A percentile compares a stretch with the other conserved stretches of the same genome.
phyloP scores from a whole-genome alignment of 139 green algal genomes.

The Eudorina sp. region DNA sequence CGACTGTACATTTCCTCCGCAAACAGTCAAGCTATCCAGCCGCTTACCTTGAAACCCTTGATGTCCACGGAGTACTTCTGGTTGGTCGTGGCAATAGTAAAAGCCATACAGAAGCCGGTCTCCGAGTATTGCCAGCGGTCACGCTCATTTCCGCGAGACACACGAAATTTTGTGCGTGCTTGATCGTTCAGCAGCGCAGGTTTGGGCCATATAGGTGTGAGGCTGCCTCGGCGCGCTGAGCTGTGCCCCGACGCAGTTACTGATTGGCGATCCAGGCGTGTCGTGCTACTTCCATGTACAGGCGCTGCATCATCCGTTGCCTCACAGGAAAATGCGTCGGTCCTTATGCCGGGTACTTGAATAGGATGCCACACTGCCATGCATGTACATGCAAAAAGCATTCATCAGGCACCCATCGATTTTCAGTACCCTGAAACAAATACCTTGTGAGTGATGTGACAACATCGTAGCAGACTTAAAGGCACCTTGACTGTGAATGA shows the following conservation, averaged over 20 bases:
- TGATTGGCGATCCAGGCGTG: neutral
- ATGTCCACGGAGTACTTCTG: slow-evolving; percentile 49
- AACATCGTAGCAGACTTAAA: neutral
- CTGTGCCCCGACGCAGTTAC: neutral
- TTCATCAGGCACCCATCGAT: neutral
- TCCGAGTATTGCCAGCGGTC: neutral
- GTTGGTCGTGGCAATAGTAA: slow-evolving; percentile 50
- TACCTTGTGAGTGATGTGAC: neutral
- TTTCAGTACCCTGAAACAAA: neutral
- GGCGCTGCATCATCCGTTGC: neutral
- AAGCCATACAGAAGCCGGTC: slow-evolving; percentile 48
- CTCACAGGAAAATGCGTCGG: slow-evolving; percentile 3
- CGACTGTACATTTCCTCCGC: no score
- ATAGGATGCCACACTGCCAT: slow-evolving; percentile 54
- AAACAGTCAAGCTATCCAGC: no score
- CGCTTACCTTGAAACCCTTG: slow-evolving; percentile 32
- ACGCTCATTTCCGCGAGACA: no score
- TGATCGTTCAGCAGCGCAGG: slow-evolving; percentile 85
- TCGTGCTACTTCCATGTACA: no score
- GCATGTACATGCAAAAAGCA: neutral
- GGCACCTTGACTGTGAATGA: neutral
- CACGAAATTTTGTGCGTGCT: slow-evolving; percentile 49
- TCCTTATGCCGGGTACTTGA: slow-evolving; percentile 24
- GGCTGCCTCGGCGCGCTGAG: neutral
- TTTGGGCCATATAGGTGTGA: neutral